Evolutionary conservation across 805 yeast genomes (phyloP), one percentile per base, ranked within the genome.

Genomic region (Priceomyces castillae): DNA sequence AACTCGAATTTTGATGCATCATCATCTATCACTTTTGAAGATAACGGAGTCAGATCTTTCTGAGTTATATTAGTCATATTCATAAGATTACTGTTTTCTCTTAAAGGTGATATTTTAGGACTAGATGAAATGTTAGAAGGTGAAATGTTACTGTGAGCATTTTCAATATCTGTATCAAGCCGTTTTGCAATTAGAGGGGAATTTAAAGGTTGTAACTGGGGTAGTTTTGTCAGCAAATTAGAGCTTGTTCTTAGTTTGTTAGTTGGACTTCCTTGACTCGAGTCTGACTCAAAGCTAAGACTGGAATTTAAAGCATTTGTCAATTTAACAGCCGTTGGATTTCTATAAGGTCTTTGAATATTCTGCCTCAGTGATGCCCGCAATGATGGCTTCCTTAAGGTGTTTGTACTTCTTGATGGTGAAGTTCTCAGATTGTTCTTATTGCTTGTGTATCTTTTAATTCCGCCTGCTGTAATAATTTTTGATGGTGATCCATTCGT

Each of bases 121-220:
- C 28, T 19, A 17, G 25, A 39, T 19, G 47, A 43, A 17, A 41
- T 11, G 14, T 17, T 10, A 11, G 37, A 6, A 19, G 6, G 34
- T 22, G 45, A 18, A 25, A 34, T 22, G 46, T 39, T 22, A 15
- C 35, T 17, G 12, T 18, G 43, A 30, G 42, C 15, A 18, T 31
- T 42, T 4, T 40, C 40, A 6, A 28, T 37, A 14, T 26, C 16
- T 12, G 38, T 33, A 19, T 25, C 25, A 30, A 18, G 25, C 20
- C 39, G 38, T n/a, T 35, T 30, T 12, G 37, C 45, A 12, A 37
- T 40, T 12, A 55, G 42, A 19, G 59, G 59, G 1, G 53, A 40
- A 39, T 53, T 52, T 25, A 56, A 46, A 6, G 58, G 60, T 34
- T 45, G 44, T 11, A 54, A 38, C 22, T 47, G 52, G 14, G 46